These are phyloP conservation scores for Hippophae tibetana DNA, from an alignment of 306 rosid genomes.

Conservation along the genomic window DNA sequence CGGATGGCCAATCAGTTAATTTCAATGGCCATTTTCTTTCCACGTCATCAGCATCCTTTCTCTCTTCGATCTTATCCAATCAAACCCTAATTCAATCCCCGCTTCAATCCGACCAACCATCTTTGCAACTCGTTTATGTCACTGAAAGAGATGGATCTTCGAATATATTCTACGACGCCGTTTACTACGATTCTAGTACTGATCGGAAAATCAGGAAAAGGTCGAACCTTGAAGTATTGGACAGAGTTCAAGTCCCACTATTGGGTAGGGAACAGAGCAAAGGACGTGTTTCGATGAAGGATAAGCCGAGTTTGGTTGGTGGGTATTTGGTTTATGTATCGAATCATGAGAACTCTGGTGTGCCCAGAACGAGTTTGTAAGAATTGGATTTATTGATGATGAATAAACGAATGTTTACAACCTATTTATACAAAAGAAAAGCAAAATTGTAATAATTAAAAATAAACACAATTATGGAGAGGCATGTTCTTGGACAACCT, in stretches of 20 bases:
- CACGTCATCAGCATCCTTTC: conserved; percentile 14
- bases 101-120: neutral
- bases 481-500: too few relatives aligned
- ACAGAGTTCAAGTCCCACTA: conserved; percentile 54
- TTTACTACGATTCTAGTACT: conserved; percentile 11
- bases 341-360: conserved; percentile 54
- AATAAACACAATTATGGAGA: too few relatives aligned
- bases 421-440: too few relatives aligned
- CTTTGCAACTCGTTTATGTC: conserved; percentile 45
- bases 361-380: conserved; percentile 48
- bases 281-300: conserved; percentile 47
- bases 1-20: conserved; percentile 68
- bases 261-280: conserved; percentile 6
- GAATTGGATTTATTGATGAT: too few relatives aligned
- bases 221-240: conserved; percentile 31
- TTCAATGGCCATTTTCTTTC: conserved; percentile 79
- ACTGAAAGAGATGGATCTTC: conserved; percentile 50
- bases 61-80: conserved; percentile 1
- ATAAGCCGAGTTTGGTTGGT: conserved; percentile 50
- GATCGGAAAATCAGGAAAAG: conserved; percentile 7
- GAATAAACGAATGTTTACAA: too few relatives aligned
- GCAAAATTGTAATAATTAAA: too few relatives aligned
- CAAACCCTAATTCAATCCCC: conserved; percentile 3
- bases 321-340: conserved; percentile 52
- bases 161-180: conserved; percentile 44